These are phyloP conservation scores for Colletotrichum incanum DNA, from an alignment of 2,329 filamentous ascomycete species.

Conservation along the genomic window DNA sequence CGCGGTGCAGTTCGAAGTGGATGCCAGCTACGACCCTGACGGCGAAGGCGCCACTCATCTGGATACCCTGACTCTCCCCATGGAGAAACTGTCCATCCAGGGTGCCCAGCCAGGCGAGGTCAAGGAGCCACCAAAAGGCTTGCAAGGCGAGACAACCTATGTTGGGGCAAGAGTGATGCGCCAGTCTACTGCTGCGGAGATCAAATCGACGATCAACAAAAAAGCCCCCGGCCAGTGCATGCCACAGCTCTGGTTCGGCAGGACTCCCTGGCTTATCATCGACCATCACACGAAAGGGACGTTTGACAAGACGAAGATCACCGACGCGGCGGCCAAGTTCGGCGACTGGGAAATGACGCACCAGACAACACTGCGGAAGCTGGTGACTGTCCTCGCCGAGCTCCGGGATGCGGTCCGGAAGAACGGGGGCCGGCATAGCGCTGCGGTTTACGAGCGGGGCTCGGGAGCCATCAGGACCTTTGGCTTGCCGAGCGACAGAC, in stretches of 20 bases:
- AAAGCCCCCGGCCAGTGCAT: conserved; percentile 15
- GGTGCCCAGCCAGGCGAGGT: neutral
- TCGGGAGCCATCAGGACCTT: neutral
- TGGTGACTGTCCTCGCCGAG: neutral
- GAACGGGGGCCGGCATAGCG: neutral
- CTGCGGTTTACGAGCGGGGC: neutral
- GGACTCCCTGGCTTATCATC: conserved; percentile 47
- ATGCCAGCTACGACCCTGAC: conserved; percentile 9
- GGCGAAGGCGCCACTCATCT: neutral
- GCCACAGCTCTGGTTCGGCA: conserved; percentile 50
- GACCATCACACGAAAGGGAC: conserved; percentile 44
- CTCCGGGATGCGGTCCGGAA: neutral
- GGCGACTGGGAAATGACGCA: neutral
- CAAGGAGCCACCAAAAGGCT: no score
- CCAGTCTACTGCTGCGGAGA: conserved; percentile 44
- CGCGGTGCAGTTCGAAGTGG: conserved; percentile 26
- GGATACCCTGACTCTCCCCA: neutral
- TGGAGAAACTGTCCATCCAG: neutral
- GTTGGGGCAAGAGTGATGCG: conserved; percentile 6
- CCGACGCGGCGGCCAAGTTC: neutral
- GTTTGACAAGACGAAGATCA: conserved; percentile 34
- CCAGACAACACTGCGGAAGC: conserved; percentile 6
- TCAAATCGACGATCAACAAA: conserved; percentile 41
- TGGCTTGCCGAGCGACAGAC: neutral
- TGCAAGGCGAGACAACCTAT: neutral